phyloP scores from a whole-genome alignment of 2,329 filamentous ascomycete species.

The Clonostachys sp. region DNA sequence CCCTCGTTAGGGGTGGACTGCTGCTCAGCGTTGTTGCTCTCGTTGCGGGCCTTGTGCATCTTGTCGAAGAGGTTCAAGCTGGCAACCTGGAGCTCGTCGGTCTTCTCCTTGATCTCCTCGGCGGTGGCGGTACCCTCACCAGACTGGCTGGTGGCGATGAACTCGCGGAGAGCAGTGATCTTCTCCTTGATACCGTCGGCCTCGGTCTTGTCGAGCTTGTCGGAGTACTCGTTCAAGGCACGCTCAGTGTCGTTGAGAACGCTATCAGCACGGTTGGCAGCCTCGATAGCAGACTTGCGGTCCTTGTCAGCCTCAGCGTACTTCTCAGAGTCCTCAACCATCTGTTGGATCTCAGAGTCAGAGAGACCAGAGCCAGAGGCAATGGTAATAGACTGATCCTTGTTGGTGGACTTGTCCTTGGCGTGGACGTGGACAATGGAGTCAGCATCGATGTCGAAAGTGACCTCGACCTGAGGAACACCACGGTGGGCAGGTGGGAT shows the following conservation, averaged over 20 bases:
- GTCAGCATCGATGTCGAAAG: slow-evolving; percentile 97
- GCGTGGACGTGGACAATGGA: slow-evolving; percentile 97
- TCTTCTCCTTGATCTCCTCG: slow-evolving; percentile 97
- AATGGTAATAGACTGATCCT: slow-evolving; percentile 99
- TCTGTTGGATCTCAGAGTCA: slow-evolving; percentile 89
- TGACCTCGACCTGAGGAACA: slow-evolving; percentile 95
- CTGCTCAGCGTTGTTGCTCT: slow-evolving; percentile 52
- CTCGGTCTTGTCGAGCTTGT: slow-evolving; percentile 95
- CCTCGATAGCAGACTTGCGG: slow-evolving; percentile 91
- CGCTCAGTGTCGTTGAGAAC: slow-evolving; percentile 98
- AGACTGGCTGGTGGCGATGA: slow-evolving; percentile 89
- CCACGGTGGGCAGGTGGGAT: slow-evolving; percentile 95
- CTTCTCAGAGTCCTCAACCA: slow-evolving; percentile 97
- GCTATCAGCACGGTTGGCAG: slow-evolving; percentile 94
- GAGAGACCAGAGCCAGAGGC: slow-evolving; percentile 96
- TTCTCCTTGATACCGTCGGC: slow-evolving; percentile 91
- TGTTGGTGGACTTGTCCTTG: slow-evolving; percentile 99
- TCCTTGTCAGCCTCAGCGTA: slow-evolving; percentile 94
- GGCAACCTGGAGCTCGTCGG: slow-evolving; percentile 93
- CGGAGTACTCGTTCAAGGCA: slow-evolving; percentile 92
- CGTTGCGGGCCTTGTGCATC: slow-evolving; percentile 94
- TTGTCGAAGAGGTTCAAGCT: slow-evolving; percentile 98
- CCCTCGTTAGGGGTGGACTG: slow-evolving; percentile 22
- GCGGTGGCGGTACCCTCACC: slow-evolving; percentile 84
- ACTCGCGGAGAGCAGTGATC: slow-evolving; percentile 79